Base-by-base conservation (phyloP, 352 stramenopile genomes). In the Halophytophthora batemanensis region DNA sequence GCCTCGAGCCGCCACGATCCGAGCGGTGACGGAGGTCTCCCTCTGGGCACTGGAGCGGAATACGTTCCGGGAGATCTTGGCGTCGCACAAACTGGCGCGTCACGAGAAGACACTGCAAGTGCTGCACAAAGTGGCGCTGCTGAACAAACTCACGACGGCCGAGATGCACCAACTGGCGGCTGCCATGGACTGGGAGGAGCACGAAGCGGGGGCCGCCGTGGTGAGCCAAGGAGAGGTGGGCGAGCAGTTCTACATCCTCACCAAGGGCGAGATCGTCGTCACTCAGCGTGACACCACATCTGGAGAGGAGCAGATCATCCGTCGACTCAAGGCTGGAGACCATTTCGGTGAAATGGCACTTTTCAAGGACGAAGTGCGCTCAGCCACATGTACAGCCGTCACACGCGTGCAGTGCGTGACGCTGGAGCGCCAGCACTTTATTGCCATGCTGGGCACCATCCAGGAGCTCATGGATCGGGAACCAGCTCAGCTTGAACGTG, bases 291-390 rank as follows among this genome's bases (percentile, higher is more conserved):
- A 87, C 17, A 18, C 62, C 7, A 63, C 58, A 7, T 70, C 71
- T 0, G 59, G 55, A 5, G 48, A 74, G 13, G 69, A 87, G 31
- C 71, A 76, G 21, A 42, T 64, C 13, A 86, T 90, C 41, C 80
- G 79, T 40, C 69, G 71, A 2, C 71, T 93, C 38, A 77, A 69
- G 17, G 56, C 77, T 10, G 81, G 86, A 1, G 87, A 97, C 44
- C 96, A 96, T 54, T 98, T 98, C 64, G 95, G 94, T 21, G 95
- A 98, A 59, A 93, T 94, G 64, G 91, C 95, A 3, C 66, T 98
- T 6, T 77, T 98, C 36, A 97, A 95, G 15, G 77, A 97, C 42
- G 92, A 98, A 66, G 81, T 87, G 56, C 77, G 89, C 13, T 92
- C 86, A 1, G 92, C 90, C 1, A 98, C 95, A 6, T 96, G 96